phyloP scores from a whole-genome alignment of 495 filamentous ascomycete genomes.

The Margaritispora aquatica region DNA sequence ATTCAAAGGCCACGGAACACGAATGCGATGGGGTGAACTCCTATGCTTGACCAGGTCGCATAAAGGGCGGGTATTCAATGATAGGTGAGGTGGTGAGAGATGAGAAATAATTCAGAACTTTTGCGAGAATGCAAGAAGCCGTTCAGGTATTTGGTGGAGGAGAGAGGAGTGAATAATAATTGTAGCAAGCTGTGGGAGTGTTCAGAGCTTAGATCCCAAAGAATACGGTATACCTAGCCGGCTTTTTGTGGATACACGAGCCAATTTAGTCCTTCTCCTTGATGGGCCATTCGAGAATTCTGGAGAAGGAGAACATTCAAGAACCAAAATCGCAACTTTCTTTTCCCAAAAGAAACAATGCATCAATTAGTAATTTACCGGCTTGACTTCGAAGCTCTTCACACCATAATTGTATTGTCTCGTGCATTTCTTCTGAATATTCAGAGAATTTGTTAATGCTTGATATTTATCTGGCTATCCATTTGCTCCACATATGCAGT shows the following conservation, averaged over 20 bases:
- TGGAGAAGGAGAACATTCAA: neutral
- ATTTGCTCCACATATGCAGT: too few species aligned
- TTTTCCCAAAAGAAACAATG: too few species aligned
- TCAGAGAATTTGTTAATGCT: too few species aligned
- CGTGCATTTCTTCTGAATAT: too few species aligned
- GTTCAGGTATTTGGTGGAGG: conserved; percentile 1
- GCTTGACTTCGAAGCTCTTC: too few species aligned
- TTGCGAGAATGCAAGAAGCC: conserved; percentile 15
- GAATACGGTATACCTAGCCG: neutral
- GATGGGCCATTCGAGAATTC: neutral
- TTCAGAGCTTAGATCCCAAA: neutral
- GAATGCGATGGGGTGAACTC: conserved; percentile 7
- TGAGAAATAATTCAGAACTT: conserved; percentile 22
- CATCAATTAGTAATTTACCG: too few species aligned
- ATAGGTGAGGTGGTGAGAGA: conserved; percentile 5
- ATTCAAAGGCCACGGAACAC: conserved; percentile 23
- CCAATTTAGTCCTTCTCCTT: neutral
- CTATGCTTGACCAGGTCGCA: conserved; percentile 17
- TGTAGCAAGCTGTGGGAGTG: neutral
- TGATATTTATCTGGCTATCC: too few species aligned
- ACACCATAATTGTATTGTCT: too few species aligned
- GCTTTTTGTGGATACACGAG: neutral
- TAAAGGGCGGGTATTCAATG: conserved; percentile 13
- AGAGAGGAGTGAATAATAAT: neutral
- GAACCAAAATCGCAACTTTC: too few species aligned